Conservation (phyloP, 768 basidiomycete species). For the Tylopilus plumbeoviolaceoides region DNA sequence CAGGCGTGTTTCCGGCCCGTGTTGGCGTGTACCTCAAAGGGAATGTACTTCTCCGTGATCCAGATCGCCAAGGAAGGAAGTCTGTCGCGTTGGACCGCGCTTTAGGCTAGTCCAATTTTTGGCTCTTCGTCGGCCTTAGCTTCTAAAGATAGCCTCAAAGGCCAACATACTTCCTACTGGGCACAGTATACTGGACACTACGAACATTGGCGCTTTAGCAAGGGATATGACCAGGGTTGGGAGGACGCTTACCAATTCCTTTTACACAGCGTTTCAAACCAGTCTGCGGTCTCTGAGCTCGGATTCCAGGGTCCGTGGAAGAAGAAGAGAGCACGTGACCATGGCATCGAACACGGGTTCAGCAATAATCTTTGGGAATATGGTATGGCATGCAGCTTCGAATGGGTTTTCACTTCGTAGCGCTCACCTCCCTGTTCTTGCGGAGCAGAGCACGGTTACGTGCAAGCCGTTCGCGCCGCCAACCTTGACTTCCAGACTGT, state of each 20-base stretch:
- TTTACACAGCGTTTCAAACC: constrained; percentile 14
- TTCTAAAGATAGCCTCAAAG: constrained; percentile 25
- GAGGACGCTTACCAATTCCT: constrained; percentile 63
- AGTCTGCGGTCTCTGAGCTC: constrained; percentile 44
- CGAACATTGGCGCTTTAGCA: constrained; percentile 62
- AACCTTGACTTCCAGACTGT: constrained; percentile 32
- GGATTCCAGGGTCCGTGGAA: constrained; percentile 67
- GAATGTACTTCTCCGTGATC: constrained; percentile 12
- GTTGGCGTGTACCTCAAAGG: constrained; percentile 41
- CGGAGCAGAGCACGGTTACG: constrained; percentile 54
- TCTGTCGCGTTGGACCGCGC: constrained; percentile 31
- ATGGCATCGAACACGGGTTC: constrained; percentile 38
- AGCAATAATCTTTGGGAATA: constrained; percentile 61
- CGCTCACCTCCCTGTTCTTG: background rate
- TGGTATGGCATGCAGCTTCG: constrained; percentile 34
- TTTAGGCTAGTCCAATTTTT: constrained; percentile 23
- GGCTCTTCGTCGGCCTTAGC: constrained; percentile 14
- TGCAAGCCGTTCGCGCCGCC: constrained; percentile 50
- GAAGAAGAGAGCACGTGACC: constrained; percentile 40
- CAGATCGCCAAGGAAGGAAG: constrained; percentile 24
- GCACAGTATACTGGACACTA: constrained; percentile 51
- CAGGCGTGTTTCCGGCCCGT: constrained; percentile 55
- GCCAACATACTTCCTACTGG: constrained; percentile 40
- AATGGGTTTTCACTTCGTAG: background rate
- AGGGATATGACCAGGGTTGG: constrained; percentile 71